phyloP scores from a whole-genome alignment of 805 yeast species.

The Kurtzmaniella cleridarum region DNA sequence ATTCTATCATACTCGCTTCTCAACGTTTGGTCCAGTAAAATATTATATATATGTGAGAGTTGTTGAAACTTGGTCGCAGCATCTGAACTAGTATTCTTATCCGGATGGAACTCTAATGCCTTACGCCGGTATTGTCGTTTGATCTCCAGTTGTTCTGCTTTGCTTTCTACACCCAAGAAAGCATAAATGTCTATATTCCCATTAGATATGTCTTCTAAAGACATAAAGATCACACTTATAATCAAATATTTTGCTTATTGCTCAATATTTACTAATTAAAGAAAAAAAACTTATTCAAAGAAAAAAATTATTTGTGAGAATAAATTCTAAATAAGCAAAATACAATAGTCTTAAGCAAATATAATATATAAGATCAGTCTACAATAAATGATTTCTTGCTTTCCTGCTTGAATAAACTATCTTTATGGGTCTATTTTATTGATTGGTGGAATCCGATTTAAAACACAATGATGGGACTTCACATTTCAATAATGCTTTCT shows the following conservation, averaged over 20 bases:
- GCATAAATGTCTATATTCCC: conserved; percentile 25
- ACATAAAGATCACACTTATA: neutral
- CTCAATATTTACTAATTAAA: no score
- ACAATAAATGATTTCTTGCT: no score
- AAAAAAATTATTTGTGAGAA: no score
- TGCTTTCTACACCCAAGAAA: conserved; percentile 17
- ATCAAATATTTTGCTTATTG: conserved; percentile 4
- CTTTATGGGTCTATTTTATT: no score
- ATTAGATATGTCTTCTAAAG: conserved; percentile 9
- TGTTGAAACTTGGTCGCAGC: conserved; percentile 22
- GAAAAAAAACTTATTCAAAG: no score
- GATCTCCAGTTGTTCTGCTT: conserved; percentile 19
- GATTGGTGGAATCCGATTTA: no score
- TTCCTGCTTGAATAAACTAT: no score
- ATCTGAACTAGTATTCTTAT: conserved; percentile 26
- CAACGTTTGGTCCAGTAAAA: conserved; percentile 20
- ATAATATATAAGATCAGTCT: no score
- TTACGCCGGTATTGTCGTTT: conserved; percentile 24
- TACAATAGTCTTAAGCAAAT: no score
- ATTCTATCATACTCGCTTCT: conserved; percentile 27
- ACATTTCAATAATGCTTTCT: no score
- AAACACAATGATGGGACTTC: no score
- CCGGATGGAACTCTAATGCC: conserved; percentile 38
- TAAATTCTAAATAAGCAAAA: no score
- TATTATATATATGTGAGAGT: conserved; percentile 25